phyloP scores from a whole-genome alignment of 495 filamentous ascomycete genomes.

The Viridothelium virens region DNA sequence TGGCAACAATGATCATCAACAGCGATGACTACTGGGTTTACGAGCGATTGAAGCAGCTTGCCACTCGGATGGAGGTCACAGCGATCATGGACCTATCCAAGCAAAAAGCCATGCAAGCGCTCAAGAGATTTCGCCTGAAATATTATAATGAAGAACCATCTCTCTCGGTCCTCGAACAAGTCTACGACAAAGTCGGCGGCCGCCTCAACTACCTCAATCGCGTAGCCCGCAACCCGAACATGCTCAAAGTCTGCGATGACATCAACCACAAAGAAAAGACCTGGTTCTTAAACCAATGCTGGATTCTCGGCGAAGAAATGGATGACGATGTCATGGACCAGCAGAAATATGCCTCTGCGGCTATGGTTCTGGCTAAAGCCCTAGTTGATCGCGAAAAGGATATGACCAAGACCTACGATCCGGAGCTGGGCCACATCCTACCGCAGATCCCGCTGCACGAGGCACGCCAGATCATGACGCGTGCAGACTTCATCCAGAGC shows the following conservation, averaged over 20 bases:
- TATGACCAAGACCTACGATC: conserved; percentile 55
- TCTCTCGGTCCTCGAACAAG: conserved; percentile 51
- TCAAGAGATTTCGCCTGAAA: conserved; percentile 63
- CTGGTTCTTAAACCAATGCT: conserved; percentile 88
- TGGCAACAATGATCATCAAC: conserved; percentile 87
- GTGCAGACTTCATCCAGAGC: conserved; percentile 84
- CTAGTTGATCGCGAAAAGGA: conserved; percentile 74
- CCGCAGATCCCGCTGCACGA: conserved; percentile 76
- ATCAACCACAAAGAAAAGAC: conserved; percentile 79
- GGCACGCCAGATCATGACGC: conserved; percentile 87
- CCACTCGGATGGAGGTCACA: conserved; percentile 85
- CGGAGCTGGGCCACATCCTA: conserved; percentile 62
- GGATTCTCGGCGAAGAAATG: conserved; percentile 87
- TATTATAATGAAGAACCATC: conserved; percentile 56
- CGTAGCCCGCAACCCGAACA: conserved; percentile 71
- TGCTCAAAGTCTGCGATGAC: conserved; percentile 65
- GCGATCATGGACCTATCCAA: conserved; percentile 75
- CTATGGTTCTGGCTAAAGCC: conserved; percentile 86
- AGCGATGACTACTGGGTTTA: conserved; percentile 98
- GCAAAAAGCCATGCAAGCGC: conserved; percentile 60
- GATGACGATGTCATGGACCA: conserved; percentile 99
- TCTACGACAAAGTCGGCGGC: conserved; percentile 81
- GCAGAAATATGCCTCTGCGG: conserved; percentile 90
- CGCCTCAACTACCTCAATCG: conserved; percentile 77
- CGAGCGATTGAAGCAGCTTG: conserved; percentile 81